Conservation (phyloP, 2,329 filamentous ascomycete species). For the Mariannaea elegans region DNA sequence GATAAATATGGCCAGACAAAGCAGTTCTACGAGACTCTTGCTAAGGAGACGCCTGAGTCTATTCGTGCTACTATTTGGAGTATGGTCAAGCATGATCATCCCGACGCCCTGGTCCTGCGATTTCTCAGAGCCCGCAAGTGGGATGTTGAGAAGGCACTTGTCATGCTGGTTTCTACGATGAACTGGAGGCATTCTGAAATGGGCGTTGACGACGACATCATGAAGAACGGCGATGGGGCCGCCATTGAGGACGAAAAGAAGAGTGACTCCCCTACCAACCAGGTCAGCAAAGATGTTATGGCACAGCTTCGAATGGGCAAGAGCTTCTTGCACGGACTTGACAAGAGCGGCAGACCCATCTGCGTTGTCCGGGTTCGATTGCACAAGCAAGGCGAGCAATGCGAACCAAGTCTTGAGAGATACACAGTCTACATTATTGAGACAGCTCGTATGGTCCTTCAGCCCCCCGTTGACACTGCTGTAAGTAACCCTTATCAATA, state of each 20-base stretch:
- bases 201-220: constrained; percentile 89
- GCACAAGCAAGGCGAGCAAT: constrained; percentile 85
- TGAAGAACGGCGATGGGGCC: constrained; percentile 76
- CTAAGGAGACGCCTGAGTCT: constrained; percentile 78
- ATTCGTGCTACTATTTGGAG: constrained; percentile 86
- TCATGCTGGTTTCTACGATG: constrained; percentile 74
- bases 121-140: constrained; percentile 53
- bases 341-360: constrained; percentile 85
- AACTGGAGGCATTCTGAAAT: constrained; percentile 87
- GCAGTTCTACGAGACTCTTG: constrained; percentile 83
- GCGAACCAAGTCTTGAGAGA: constrained; percentile 80
- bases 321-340: constrained; percentile 87
- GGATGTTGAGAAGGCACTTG: constrained; percentile 49
- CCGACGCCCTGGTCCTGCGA: constrained; percentile 68
- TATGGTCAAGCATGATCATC: constrained; percentile 96
- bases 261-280: constrained; percentile 68
- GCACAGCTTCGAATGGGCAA: constrained; percentile 89
- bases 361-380: constrained; percentile 85
- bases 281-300: constrained; percentile 79
- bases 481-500: constrained; percentile 64
- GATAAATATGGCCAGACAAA: constrained; percentile 95
- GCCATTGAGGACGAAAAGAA: constrained; percentile 68
- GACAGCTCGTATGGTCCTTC: constrained; percentile 85
- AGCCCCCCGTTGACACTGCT: constrained; percentile 86
- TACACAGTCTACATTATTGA: constrained; percentile 97